These are phyloP conservation scores for Aureobasidium sp. DNA, from an alignment of 2,329 filamentous ascomycete species.

Conservation along the genomic window DNA sequence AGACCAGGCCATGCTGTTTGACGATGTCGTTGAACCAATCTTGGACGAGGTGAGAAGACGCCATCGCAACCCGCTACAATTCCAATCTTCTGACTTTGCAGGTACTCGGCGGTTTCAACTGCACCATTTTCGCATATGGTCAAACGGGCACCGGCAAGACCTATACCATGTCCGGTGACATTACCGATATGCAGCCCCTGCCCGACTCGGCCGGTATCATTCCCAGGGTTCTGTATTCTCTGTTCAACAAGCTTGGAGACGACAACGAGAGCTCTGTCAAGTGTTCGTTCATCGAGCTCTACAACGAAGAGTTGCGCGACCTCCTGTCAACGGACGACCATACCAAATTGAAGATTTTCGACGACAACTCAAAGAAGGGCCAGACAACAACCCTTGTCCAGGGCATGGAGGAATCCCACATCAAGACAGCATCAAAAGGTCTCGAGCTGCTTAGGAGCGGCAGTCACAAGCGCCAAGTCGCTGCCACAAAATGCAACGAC, in stretches of 20 bases:
- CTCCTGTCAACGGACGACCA: constrained; percentile 74
- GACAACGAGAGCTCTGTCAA: constrained; percentile 85
- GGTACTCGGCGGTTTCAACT: constrained; percentile 94
- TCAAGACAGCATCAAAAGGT: constrained; percentile 75
- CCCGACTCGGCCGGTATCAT: constrained; percentile 94
- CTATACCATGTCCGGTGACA: constrained; percentile 98
- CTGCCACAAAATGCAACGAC: constrained; percentile 98
- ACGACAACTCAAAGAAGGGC: constrained; percentile 82
- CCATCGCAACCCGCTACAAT: neutral
- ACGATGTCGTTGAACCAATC: constrained; percentile 90
- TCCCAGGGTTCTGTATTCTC: constrained; percentile 75
- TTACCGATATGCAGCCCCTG: constrained; percentile 81
- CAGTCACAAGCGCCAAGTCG: constrained; percentile 93
- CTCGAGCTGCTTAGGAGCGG: constrained; percentile 84
- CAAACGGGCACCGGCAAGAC: constrained; percentile 98
- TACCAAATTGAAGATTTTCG: constrained; percentile 88
- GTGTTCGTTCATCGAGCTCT: constrained; percentile 96
- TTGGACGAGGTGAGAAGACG: constrained; percentile 67
- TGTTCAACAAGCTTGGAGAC: constrained; percentile 77
- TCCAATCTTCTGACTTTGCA: constrained; percentile 31
- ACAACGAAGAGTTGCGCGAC: constrained; percentile 95
- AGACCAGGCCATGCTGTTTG: constrained; percentile 88
- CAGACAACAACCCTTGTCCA: constrained; percentile 82
- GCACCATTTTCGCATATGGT: constrained; percentile 97
- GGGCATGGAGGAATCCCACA: constrained; percentile 95